Percentiles rank a stretch among this genome's conserved stretches.
phyloP scores from a whole-genome alignment of 192 early-diverging fungal species.

The Phlyctochytrium bullatum region DNA sequence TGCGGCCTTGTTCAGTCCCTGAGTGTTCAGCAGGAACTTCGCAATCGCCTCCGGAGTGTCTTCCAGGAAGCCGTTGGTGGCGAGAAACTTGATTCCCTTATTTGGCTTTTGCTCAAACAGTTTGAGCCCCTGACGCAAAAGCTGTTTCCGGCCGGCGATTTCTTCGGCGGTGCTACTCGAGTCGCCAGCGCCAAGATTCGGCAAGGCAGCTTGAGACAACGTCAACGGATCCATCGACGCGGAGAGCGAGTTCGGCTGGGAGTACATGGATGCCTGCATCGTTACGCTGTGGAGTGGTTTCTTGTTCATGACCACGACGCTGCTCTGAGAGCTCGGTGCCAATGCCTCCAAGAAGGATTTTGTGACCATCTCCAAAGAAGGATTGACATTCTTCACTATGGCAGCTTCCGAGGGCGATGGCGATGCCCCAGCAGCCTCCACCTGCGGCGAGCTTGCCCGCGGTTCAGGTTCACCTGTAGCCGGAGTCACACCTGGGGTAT shows the following conservation, averaged over 20 bases:
- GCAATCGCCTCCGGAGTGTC: slow-evolving; percentile 42
- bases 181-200: not conserved
- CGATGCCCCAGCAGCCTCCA: not conserved
- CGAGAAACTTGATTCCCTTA: slow-evolving; percentile 49
- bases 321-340: slow-evolving; percentile 6
- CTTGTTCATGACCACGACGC: slow-evolving; percentile 35
- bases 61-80: slow-evolving; percentile 47
- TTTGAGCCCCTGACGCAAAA: slow-evolving; percentile 38
- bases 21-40: slow-evolving; percentile 42
- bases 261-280: slow-evolving; percentile 13
- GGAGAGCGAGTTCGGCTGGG: not conserved
- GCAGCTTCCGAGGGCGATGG: not conserved
- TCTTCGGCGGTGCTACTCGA: slow-evolving; percentile 36
- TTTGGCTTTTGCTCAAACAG: slow-evolving; percentile 55
- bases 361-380: slow-evolving; percentile 6
- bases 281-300: slow-evolving; percentile 46
- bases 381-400: not conserved
- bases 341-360: slow-evolving; percentile 25
- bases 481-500: not conserved
- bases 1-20: slow-evolving; percentile 48
- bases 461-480: not conserved
- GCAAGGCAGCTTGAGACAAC: not conserved
- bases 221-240: not conserved
- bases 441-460: not conserved
- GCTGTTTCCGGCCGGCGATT: slow-evolving; percentile 47